Base-by-base conservation (phyloP, 805 yeast genomes). In the Saturnispora diversa region DNA sequence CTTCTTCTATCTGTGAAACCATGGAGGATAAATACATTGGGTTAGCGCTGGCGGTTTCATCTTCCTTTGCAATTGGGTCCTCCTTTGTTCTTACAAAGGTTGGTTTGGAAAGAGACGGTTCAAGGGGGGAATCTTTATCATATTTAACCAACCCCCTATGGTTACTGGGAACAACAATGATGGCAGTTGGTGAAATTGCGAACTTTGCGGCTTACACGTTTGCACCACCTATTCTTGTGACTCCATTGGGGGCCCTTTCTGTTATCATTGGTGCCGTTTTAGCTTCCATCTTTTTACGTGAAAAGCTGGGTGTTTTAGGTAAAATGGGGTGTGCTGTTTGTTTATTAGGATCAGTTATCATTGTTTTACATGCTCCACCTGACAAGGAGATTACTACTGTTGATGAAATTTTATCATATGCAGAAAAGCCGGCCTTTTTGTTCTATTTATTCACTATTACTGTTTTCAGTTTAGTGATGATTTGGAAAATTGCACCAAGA, bases 171-270 rank as follows among this genome's bases (percentile, higher is more conserved):
- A 87, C 87, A 72, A 54, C 77, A 23, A 77, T 94, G 35, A 80
- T 86, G 96, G 94, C 92, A 2, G 63, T 86, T 17, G 96, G 96
- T 5, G 96, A 86, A 56, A 63, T 86, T 30, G 95, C 95, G 43
- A 86, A 86, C 57, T 86, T 86, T 57, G 95, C 95, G 3, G 96
- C 96, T 0, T 86, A 86, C 57, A 86, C 95, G 2, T 86, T 86
- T 69, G 96, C 96, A 0, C 95, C 96, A 3, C 94, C 95, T 1
- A 83, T 87, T 48, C 63, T 86, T 50, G 96, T 86, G 31, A 86
- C 96, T 4, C 96, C 96, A 5, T 66, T 86, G 41, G 96, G 96
- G 10, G 96, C 96, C 0, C 65, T 86, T 21, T 77, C 88, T 6
- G 96, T 86, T 19, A 84, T 86, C 48, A 86, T 86, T 45, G 96